Evolutionary conservation across 1,284 basidiomycete species (phyloP).

Genomic region (Austroboletus niveus): DNA sequence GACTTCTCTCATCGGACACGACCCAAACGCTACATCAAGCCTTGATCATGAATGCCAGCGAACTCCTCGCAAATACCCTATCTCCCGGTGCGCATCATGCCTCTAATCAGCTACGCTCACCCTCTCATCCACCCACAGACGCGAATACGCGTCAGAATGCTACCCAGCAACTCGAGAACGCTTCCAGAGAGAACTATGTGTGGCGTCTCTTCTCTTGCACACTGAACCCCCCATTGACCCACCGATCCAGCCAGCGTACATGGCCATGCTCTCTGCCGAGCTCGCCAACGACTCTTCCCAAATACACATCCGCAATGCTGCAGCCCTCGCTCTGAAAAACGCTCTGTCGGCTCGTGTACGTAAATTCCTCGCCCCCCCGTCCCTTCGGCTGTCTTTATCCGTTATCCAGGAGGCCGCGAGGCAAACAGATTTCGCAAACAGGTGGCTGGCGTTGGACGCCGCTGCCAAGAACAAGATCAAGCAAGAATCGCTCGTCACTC

Average conservation of each 20-base stretch:
- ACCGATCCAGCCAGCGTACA: constrained; percentile 74
- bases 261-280: constrained; percentile 82
- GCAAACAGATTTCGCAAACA: constrained; percentile 71
- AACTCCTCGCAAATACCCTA: constrained; percentile 87
- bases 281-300: constrained; percentile 72
- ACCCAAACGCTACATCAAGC: constrained; percentile 21
- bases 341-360: constrained; percentile 86
- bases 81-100: constrained; percentile 68
- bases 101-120: constrained; percentile 12
- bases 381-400: constrained; percentile 7
- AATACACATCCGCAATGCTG: constrained; percentile 87
- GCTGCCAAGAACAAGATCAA: constrained; percentile 84
- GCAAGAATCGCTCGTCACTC: constrained; percentile 79
- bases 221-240: constrained; percentile 20
- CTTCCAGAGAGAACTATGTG: constrained; percentile 85
- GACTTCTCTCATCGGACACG: constrained; percentile 21
- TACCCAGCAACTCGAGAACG: constrained; percentile 82
- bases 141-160: constrained; percentile 85
- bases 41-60: constrained; percentile 81
- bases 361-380: constrained; percentile 26
- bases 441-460: constrained; percentile 79
- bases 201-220: constrained; percentile 28
- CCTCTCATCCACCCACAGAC: constrained; percentile 47
- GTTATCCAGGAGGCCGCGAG: constrained; percentile 67
- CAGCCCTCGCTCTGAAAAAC: constrained; percentile 97